A percentile compares a stretch with the other conserved stretches of the same genome.
These are phyloP conservation scores for Dittrichia graveolens DNA, from an alignment of 129 eudicot species.

Conservation along the genomic window DNA sequence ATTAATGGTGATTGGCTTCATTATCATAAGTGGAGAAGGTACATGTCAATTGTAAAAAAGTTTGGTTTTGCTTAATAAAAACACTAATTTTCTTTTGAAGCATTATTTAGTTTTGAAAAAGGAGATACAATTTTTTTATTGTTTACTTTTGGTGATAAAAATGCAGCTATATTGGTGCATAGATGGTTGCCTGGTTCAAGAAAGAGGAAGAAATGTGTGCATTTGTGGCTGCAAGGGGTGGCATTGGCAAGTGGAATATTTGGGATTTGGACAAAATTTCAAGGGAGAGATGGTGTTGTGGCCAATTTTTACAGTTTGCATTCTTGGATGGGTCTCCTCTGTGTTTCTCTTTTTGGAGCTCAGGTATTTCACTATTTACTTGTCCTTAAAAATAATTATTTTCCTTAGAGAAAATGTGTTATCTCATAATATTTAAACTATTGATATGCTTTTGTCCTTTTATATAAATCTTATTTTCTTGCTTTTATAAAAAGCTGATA, in stretches of 20 bases:
- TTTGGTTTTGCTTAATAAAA: no score
- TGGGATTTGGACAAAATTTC: constrained; percentile 97
- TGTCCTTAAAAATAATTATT: background rate
- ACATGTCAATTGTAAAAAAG: constrained; percentile 10
- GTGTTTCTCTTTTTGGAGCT: constrained; percentile 73
- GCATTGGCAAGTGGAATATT: constrained; percentile 83
- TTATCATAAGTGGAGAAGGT: constrained; percentile 92
- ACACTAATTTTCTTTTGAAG: no score
- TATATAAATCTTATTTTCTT: background rate
- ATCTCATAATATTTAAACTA: background rate
- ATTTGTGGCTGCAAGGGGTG: constrained; percentile 85
- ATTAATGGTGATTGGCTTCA: constrained; percentile 95
- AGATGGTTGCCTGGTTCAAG: constrained; percentile 94
- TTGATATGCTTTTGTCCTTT: background rate
- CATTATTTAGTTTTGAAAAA: background rate
- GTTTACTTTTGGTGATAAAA: background rate
- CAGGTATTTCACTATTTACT: constrained; percentile 49
- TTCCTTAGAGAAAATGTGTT: background rate
- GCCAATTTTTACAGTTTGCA: constrained; percentile 90
- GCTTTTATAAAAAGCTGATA: constrained; percentile 7
- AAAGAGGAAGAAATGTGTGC: constrained; percentile 76
- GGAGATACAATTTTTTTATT: background rate
- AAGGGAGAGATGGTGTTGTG: constrained; percentile 65
- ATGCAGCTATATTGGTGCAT: constrained; percentile 80
- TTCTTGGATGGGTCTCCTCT: constrained; percentile 92